Percentiles rank a stretch among this genome's conserved stretches.
These are phyloP conservation scores for Solanum arcanum DNA, from an alignment of 257 asterid species.

Conservation along the genomic window DNA sequence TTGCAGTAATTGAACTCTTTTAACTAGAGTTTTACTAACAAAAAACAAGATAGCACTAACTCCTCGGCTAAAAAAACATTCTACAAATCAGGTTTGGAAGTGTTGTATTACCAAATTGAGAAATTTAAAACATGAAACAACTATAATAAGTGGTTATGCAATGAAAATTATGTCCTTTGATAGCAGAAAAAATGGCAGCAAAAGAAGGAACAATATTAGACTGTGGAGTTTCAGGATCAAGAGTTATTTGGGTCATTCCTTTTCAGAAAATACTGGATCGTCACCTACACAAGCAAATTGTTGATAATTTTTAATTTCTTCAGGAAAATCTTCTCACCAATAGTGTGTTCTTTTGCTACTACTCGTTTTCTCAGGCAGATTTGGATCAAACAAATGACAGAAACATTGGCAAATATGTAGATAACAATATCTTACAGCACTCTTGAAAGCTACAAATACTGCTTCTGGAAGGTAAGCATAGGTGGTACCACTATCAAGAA, in stretches of 20 bases:
- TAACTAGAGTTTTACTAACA: background rate
- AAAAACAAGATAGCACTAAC: background rate
- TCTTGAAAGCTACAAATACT: conserved; percentile 65
- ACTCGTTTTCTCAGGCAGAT: background rate
- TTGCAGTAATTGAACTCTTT: background rate
- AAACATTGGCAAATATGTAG: background rate
- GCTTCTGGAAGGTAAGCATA: conserved; percentile 86
- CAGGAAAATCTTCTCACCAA: background rate
- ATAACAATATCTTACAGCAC: conserved; percentile 49
- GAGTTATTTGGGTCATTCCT: background rate
- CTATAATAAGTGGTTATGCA: background rate
- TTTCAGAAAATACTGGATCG: background rate
- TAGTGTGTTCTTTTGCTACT: background rate
- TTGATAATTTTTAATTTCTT: background rate
- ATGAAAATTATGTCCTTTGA: background rate
- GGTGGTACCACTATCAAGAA: conserved; percentile 93
- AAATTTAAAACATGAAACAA: background rate
- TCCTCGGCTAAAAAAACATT: background rate
- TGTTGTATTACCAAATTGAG: background rate
- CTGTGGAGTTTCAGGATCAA: background rate
- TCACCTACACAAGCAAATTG: background rate
- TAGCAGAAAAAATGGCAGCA: background rate
- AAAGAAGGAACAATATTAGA: background rate
- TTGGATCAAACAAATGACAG: background rate
- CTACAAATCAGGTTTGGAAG: background rate